Base-by-base conservation (phyloP, 345 rosid species). In the Brassica juncea region DNA sequence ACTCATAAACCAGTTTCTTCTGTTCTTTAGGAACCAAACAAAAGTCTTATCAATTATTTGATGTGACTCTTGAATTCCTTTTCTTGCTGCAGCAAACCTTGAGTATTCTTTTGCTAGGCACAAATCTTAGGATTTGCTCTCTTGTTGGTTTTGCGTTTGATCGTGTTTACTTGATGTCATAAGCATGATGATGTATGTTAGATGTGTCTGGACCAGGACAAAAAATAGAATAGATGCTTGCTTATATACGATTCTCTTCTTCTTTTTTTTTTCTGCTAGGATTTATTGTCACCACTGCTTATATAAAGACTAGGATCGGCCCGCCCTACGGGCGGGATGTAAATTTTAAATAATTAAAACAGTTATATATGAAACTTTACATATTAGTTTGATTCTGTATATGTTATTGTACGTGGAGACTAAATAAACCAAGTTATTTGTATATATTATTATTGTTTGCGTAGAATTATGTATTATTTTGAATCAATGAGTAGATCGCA, bases 21-120 rank as follows among this genome's bases (percentile, higher is more conserved):
- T 65, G 81, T 78, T 71, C 28, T 71, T 39, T 71, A 78, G 77
- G 77, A 78, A 72, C 54, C 34, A 66, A 66, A 72, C 77, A 72
- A 72, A 57, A 39, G 19, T 72, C 49, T 8, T 76, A 8, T 10
- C 23, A 30, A 63, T 35, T 52, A 72, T 44, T 57, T 14, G 64
- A 54, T 58, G 39, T 14, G 68, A 21, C 32, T 31, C 12, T 19
- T 78, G 58, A 25, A 54, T 11, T 70, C 63, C 3, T 34, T 52
- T 71, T 66, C 71, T 64, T 30, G 39, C 5, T 64, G 4, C 54
- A 44, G 59, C 54, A 52, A 55, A 68, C 25, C 27, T 14, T 44
- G 23, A 58, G 60, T 30, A 32, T 3, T 77, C 28, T 61, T 44
- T 61, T 63, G 76, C 6, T 63, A 64, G 23, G 35, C 76, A 35